Evolutionary conservation across 805 yeast genomes (phyloP).

Genomic region (Ascoidea rubescens): DNA sequence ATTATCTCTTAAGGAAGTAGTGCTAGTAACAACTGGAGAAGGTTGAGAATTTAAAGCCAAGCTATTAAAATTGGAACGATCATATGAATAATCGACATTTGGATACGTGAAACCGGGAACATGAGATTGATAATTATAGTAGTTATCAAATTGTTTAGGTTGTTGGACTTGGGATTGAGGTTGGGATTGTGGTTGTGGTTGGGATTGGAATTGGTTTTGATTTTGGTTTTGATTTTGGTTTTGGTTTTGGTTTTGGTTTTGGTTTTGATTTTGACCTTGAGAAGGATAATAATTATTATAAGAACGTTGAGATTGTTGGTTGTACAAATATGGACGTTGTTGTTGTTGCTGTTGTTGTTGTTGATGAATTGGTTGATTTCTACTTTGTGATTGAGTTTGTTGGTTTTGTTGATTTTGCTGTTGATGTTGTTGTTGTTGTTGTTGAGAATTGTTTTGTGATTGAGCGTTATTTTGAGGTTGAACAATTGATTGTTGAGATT

Average conservation of each 20-base stretch:
- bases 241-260: slow-evolving; percentile 10
- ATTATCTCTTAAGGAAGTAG: slow-evolving; percentile 13
- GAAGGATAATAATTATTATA: slow-evolving; percentile 1
- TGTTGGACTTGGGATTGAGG: slow-evolving; percentile 27
- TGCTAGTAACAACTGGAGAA: slow-evolving; percentile 18
- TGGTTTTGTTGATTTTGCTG: slow-evolving; percentile 2
- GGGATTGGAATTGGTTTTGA: slow-evolving; percentile 12
- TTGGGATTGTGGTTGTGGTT: slow-evolving; percentile 14
- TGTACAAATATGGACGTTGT: slow-evolving; percentile 10
- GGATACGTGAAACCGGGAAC: slow-evolving; percentile 26
- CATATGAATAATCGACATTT: slow-evolving; percentile 26
- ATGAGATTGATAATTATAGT: slow-evolving; percentile 1
- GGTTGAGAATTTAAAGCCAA: slow-evolving; percentile 20
- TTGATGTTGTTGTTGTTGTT: slow-evolving; percentile 1
- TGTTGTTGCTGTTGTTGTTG: slow-evolving; percentile 8
- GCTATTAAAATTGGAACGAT: background rate
- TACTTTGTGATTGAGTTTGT: slow-evolving; percentile 9
- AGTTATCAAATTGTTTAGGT: slow-evolving; percentile 13
- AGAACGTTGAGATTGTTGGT: slow-evolving; percentile 7
- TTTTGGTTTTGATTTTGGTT: slow-evolving; percentile 8
- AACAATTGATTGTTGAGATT: slow-evolving; percentile 8
- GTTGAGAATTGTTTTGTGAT: slow-evolving; percentile 10
- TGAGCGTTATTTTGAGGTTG: slow-evolving; percentile 13
- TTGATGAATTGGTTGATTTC: slow-evolving; percentile 2
- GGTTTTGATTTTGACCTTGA: slow-evolving; percentile 8